A percentile compares a stretch with the other conserved stretches of the same genome.
Conservation (phyloP, 2,329 filamentous ascomycete species). For the Scorias spongiosa region DNA sequence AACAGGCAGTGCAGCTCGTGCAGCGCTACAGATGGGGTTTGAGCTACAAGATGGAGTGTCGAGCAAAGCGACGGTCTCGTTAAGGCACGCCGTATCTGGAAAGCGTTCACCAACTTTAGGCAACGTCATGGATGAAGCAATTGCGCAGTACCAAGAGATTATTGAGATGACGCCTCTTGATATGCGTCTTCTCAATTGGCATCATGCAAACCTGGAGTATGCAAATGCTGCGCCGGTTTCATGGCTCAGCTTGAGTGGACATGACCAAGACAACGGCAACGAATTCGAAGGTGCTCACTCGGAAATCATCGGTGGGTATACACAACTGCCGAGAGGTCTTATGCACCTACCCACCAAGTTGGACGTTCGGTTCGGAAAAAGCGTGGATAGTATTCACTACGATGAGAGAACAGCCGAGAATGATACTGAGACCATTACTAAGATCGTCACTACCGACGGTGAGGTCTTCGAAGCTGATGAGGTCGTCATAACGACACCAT, state of each 20-base stretch:
- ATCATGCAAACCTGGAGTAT: constrained; percentile 95
- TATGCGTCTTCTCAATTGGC: constrained; percentile 88
- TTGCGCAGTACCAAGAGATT: constrained; percentile 71
- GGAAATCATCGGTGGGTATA: constrained; percentile 86
- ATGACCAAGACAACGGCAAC: constrained; percentile 96
- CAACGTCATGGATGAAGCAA: constrained; percentile 81
- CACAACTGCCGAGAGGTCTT: constrained; percentile 78
- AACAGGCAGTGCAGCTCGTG: constrained; percentile 58
- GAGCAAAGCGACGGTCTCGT: constrained; percentile 41
- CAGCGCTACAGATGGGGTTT: constrained; percentile 75
- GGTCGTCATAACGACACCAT: constrained; percentile 76
- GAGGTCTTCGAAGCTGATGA: constrained; percentile 67
- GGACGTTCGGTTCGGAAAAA: constrained; percentile 57
- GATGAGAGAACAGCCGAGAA: constrained; percentile 10
- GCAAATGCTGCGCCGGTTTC: constrained; percentile 84
- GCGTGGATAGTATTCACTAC: constrained; percentile 61
- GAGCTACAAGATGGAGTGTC: constrained; percentile 46
- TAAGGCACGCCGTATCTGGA: constrained; percentile 51
- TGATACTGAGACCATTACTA: constrained; percentile 32
- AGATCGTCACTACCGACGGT: constrained; percentile 64
- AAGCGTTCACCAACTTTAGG: constrained; percentile 60
- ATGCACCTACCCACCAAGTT: constrained; percentile 62
- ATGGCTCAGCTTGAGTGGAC: constrained; percentile 73
- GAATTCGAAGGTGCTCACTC: constrained; percentile 93
- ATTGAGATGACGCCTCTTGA: constrained; percentile 75